These are phyloP conservation scores for Endoconidiophora laricicola DNA, from an alignment of 2,329 filamentous ascomycete genomes.

Conservation along the genomic window DNA sequence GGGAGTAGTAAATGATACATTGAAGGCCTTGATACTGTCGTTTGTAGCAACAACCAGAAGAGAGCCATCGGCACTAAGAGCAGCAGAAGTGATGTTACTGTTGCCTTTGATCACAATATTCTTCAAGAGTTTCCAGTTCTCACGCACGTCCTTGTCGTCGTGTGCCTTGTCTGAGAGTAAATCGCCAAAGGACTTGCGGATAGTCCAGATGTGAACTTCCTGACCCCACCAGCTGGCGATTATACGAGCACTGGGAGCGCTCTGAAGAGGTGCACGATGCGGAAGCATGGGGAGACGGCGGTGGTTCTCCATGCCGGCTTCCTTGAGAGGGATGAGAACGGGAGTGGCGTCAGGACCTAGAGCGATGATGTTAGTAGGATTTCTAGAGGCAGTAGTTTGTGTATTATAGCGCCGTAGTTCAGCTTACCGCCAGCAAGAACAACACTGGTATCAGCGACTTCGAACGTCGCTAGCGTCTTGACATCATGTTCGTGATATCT, in stretches of 20 bases:
- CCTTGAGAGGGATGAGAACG: slow-evolving; percentile 57
- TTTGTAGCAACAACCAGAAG: slow-evolving; percentile 62
- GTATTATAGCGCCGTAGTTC: not conserved
- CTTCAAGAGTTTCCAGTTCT: slow-evolving; percentile 48
- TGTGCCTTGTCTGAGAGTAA: slow-evolving; percentile 27
- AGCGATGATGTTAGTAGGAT: slow-evolving; percentile 18
- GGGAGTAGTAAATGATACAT: slow-evolving; percentile 16
- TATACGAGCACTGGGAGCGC: slow-evolving; percentile 55
- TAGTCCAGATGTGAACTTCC: slow-evolving; percentile 67
- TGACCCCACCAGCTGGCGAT: slow-evolving; percentile 86
- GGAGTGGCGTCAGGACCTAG: slow-evolving; percentile 72
- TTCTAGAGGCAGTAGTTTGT: not conserved
- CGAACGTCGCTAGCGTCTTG: slow-evolving; percentile 83
- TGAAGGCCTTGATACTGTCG: slow-evolving; percentile 62
- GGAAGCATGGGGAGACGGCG: slow-evolving; percentile 70
- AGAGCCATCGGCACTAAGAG: slow-evolving; percentile 54
- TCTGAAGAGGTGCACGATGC: slow-evolving; percentile 56
- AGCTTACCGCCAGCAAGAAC: slow-evolving; percentile 73
- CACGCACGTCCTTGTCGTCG: slow-evolving; percentile 27
- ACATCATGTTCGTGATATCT: slow-evolving; percentile 88
- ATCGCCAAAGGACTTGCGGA: slow-evolving; percentile 30
- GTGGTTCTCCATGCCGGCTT: slow-evolving; percentile 68
- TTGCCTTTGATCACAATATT: slow-evolving; percentile 56
- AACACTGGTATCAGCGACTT: slow-evolving; percentile 67
- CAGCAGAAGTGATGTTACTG: slow-evolving; percentile 62